Conservation (phyloP, 768 basidiomycete species). For the Myochromella boudieri region DNA sequence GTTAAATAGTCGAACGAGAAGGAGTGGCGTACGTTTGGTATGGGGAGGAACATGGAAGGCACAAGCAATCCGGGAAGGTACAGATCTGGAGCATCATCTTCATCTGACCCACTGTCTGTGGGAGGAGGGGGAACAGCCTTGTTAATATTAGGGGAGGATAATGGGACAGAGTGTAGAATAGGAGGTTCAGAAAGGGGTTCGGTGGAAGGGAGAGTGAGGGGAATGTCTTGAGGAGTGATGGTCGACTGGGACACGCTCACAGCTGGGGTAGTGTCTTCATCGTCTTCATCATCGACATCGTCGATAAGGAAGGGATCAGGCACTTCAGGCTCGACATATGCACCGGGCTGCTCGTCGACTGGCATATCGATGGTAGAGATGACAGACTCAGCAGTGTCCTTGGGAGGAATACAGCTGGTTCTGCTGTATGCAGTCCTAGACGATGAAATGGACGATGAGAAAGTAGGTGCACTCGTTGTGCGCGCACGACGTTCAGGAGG, state of each 20-base stretch:
- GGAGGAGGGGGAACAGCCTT: constrained; percentile 56
- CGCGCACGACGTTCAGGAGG: constrained; percentile 20
- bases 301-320: constrained; percentile 67
- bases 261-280: constrained; percentile 22
- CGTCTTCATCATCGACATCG: constrained; percentile 45
- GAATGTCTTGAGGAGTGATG: constrained; percentile 40
- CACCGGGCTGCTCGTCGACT: background rate
- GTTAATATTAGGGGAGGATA: constrained; percentile 42
- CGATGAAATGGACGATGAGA: constrained; percentile 14
- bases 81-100: constrained; percentile 53
- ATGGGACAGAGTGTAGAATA: constrained; percentile 19
- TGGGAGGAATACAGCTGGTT: constrained; percentile 3
- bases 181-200: constrained; percentile 21
- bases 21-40: constrained; percentile 77
- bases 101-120: constrained; percentile 44
- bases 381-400: background rate
- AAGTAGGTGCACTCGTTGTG: constrained; percentile 18
- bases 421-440: constrained; percentile 17
- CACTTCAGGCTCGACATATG: constrained; percentile 44
- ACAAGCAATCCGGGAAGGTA: constrained; percentile 68
- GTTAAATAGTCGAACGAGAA: constrained; percentile 49
- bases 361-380: background rate
- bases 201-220: constrained; percentile 35
- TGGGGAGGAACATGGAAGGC: constrained; percentile 84
- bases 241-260: constrained; percentile 32